Conservation (phyloP, 192 early-diverging fungal species). For the Pilobolus umbonatus region DNA sequence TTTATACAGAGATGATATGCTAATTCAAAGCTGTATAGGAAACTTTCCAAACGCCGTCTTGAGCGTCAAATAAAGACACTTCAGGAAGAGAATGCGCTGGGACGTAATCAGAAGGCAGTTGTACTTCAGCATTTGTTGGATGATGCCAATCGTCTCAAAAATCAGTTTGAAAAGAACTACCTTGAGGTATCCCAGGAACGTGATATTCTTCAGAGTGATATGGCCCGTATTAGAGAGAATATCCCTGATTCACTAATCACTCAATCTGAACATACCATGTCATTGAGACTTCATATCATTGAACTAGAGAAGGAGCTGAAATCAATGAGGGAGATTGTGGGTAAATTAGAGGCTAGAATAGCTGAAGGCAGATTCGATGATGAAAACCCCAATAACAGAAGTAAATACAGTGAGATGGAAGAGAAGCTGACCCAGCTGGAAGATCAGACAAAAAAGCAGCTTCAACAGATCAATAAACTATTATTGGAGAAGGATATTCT, state of each 20-base stretch:
- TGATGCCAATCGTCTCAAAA: constrained; percentile 38
- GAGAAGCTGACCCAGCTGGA: constrained; percentile 32
- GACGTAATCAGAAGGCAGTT: constrained; percentile 26
- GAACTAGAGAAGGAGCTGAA: constrained; percentile 36
- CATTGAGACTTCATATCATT: constrained; percentile 25
- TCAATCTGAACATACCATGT: constrained; percentile 22
- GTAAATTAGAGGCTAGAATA: constrained; percentile 17
- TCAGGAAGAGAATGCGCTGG: constrained; percentile 24
- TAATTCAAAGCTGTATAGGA: constrained; percentile 15
- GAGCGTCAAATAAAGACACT: constrained; percentile 28
- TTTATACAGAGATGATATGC: background rate
- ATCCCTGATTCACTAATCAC: constrained; percentile 32
- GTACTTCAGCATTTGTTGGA: constrained; percentile 35
- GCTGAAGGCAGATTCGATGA: constrained; percentile 10
- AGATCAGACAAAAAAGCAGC: constrained; percentile 34
- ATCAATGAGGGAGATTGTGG: constrained; percentile 25
- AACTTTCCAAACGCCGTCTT: constrained; percentile 25
- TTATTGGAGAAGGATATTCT: constrained; percentile 55
- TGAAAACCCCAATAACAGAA: constrained; percentile 32
- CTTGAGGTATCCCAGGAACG: constrained; percentile 31
- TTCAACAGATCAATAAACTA: constrained; percentile 51
- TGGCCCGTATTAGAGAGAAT: constrained; percentile 30
- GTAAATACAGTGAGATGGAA: constrained; percentile 42
- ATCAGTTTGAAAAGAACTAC: constrained; percentile 34
- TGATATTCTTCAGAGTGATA: constrained; percentile 33